Evolutionary conservation across 2,329 filamentous ascomycete genomes (phyloP), one percentile per base, ranked within the genome.

Genomic region (Cyphellophora attinorum): DNA sequence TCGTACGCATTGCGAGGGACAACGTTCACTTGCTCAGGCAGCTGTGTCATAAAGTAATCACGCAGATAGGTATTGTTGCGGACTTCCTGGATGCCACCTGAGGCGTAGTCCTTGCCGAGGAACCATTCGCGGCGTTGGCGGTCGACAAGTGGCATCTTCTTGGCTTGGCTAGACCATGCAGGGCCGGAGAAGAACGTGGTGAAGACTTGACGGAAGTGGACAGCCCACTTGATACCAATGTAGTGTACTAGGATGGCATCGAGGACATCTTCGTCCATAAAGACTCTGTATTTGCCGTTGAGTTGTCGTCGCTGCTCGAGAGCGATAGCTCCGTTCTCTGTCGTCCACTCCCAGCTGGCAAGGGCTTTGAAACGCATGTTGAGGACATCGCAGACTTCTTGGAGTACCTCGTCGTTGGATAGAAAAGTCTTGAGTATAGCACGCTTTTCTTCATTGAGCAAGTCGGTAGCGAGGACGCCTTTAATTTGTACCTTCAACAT

Each of bases 261-360:
- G 5, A 74, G 61, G 13, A 74, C 56, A 40, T 78, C 74, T 44
- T 72, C 68, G 32, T 76, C 70, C 59, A 74, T 72, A 46, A 65
- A 74, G 16, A 76, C 67, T 2, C 73, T 61, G 47, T 78, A 78
- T 40, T 70, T 70, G 3, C 70, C 69, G 44, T 72, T 74, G 23
- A 75, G 49, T 33, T 72, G 67, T 5, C 67, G 62, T 21, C 70
- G 61, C 58, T 68, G 65, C 29, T 69, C 59, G 2, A 74, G 47
- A 2, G 61, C 55, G 6, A 72, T 58, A 11, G 39, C 35, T 10
- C 41, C 46, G 11, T 51, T 18, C 4, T 55, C 52, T 2, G 53
- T 48, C 11, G 58, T 59, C 70, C 72, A 76, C 10, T 55, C 49
- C 72, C 72, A 76, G 15, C 53, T 65, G 14, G 67, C 60, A 2